Percentiles rank a stretch among this genome's conserved stretches.
These are phyloP conservation scores for Talaromyces albobiverticillius DNA, from an alignment of 2,329 filamentous ascomycete species.

Conservation along the genomic window DNA sequence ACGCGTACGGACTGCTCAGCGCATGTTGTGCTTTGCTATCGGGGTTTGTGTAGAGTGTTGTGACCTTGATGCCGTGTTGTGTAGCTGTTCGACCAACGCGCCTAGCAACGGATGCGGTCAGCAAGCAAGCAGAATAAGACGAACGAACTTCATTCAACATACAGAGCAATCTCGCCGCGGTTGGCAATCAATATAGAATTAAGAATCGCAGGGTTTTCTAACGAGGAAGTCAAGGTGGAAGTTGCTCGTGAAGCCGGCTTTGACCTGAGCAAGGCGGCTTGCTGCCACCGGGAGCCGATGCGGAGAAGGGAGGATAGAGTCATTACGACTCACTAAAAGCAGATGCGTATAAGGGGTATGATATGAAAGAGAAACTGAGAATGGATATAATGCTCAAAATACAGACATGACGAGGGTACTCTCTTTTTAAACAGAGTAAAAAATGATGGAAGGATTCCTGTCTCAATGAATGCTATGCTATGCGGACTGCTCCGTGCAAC, in stretches of 20 bases:
- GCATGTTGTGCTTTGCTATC: conserved; percentile 88
- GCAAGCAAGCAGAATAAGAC: conserved; percentile 6
- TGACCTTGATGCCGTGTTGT: conserved; percentile 85
- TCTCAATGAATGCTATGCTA: neutral
- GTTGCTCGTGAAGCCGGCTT: neutral
- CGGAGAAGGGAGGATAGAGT: conserved; percentile 39
- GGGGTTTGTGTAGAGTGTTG: conserved; percentile 91
- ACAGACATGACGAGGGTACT: neutral
- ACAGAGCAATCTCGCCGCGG: conserved; percentile 90
- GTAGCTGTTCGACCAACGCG: conserved; percentile 86
- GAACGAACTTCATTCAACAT: conserved; percentile 19
- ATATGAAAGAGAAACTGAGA: neutral
- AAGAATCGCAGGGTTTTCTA: conserved; percentile 29
- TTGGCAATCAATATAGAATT: conserved; percentile 93
- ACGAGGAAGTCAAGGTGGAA: conserved; percentile 5
- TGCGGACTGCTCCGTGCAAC: neutral
- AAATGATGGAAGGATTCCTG: no score
- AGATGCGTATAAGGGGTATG: neutral
- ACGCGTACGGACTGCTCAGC: conserved; percentile 74
- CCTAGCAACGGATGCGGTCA: conserved; percentile 30
- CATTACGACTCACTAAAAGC: conserved; percentile 23
- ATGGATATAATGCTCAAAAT: neutral
- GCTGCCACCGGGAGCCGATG: conserved; percentile 35
- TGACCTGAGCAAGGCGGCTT: conserved; percentile 16
- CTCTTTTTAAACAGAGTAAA: neutral